These are phyloP conservation scores for Lentinula novae-zelandiae DNA, from an alignment of 1,284 basidiomycete species.

Conservation along the genomic window DNA sequence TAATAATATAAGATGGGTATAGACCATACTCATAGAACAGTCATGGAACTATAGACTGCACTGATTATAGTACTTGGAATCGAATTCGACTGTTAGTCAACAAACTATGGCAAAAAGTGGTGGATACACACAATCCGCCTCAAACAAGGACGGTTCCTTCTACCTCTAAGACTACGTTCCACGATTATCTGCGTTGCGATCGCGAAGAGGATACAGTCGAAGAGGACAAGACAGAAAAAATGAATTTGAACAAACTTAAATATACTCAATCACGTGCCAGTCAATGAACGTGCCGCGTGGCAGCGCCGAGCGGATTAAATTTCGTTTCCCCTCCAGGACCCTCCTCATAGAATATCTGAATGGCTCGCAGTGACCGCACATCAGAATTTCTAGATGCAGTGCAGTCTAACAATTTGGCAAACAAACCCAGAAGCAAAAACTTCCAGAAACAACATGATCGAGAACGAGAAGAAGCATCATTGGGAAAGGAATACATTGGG, in stretches of 20 bases:
- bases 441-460: slow-evolving; percentile 19
- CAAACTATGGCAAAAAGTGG: slow-evolving; percentile 69
- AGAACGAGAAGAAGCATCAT: slow-evolving; percentile 28
- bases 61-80: slow-evolving; percentile 1
- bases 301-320: not conserved
- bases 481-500: slow-evolving; percentile 63
- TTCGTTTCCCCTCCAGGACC: no score
- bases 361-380: slow-evolving; percentile 56
- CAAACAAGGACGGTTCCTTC: slow-evolving; percentile 59
- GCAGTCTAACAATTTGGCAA: slow-evolving; percentile 36
- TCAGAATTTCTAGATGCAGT: slow-evolving; percentile 54
- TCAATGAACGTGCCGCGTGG: not conserved
- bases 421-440: slow-evolving; percentile 45
- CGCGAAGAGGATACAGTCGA: not conserved
- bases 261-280: not conserved
- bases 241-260: not conserved
- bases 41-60: no score
- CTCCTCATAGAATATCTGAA: slow-evolving; percentile 18
- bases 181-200: not conserved
- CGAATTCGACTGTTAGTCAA: slow-evolving; percentile 42
- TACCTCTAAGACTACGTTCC: slow-evolving; percentile 14
- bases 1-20: slow-evolving; percentile 5
- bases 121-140: slow-evolving; percentile 57
- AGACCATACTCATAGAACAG: not conserved
- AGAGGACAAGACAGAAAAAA: not conserved